phyloP scores from a whole-genome alignment of 306 rosid species.

The Acacia confusa region DNA sequence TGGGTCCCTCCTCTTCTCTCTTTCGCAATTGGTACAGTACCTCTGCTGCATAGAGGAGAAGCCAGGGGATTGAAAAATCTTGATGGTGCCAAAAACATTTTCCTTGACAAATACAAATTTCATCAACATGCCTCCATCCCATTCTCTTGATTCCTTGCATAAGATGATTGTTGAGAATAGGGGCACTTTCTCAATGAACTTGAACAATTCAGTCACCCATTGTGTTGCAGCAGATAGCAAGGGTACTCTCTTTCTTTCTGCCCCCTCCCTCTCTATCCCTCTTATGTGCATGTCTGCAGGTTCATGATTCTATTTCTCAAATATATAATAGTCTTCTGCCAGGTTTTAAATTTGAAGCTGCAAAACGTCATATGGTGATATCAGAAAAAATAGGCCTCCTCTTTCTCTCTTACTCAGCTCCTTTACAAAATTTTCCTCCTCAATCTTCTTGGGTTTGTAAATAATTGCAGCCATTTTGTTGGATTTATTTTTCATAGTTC shows the following conservation, averaged over 20 bases:
- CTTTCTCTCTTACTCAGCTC: slow-evolving; percentile 40
- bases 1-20: not conserved
- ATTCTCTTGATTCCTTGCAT: slow-evolving; percentile 78
- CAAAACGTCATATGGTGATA: slow-evolving; percentile 75
- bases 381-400: slow-evolving; percentile 34
- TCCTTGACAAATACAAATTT: slow-evolving; percentile 82
- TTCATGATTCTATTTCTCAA: slow-evolving; percentile 9
- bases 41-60: not conserved
- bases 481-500: too few species aligned
- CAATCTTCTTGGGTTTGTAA: slow-evolving; percentile 42
- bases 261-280: not conserved
- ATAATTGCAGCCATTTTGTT: too few species aligned
- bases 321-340: slow-evolving; percentile 37
- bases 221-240: slow-evolving; percentile 86
- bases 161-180: slow-evolving; percentile 88
- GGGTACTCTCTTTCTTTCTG: slow-evolving; percentile 45
- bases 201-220: slow-evolving; percentile 84
- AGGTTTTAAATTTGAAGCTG: slow-evolving; percentile 91
- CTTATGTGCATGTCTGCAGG: not conserved
- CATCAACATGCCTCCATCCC: slow-evolving; percentile 75
- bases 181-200: slow-evolving; percentile 92
- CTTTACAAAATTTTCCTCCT: slow-evolving; percentile 47
- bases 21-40: not conserved
- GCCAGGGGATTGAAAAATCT: not conserved
- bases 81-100: slow-evolving; percentile 21